A percentile compares a stretch with the other conserved stretches of the same genome.
These are phyloP conservation scores for Nevesoporus exiguus DNA, from an alignment of 768 basidiomycete species.

Conservation along the genomic window DNA sequence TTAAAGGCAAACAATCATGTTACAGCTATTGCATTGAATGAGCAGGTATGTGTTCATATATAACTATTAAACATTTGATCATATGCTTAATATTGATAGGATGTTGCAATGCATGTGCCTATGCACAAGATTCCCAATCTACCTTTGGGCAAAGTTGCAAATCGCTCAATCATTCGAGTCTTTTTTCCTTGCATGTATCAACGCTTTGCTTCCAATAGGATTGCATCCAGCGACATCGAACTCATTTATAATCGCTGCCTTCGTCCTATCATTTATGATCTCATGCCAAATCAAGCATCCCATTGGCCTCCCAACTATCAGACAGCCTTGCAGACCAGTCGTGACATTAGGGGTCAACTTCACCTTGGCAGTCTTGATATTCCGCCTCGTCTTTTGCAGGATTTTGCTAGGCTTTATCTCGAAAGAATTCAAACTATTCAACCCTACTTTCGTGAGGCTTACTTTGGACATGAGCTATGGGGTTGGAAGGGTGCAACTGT, in stretches of 20 bases:
- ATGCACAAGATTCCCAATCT: conserved; percentile 3
- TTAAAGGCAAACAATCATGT: background rate
- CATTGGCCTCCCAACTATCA: background rate
- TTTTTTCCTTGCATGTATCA: conserved; percentile 1
- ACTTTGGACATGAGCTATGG: conserved; percentile 8
- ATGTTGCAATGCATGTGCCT: background rate
- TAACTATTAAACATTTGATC: too few relatives aligned
- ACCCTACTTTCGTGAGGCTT: background rate
- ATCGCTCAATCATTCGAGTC: background rate
- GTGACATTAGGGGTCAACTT: background rate
- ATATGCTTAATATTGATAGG: too few relatives aligned
- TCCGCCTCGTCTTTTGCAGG: accelerated
- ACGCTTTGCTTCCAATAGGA: background rate
- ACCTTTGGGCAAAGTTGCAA: background rate
- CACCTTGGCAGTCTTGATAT: background rate
- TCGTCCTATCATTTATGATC: background rate
- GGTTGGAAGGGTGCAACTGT: conserved; percentile 9
- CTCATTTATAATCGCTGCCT: background rate
- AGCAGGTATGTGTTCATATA: too few relatives aligned
- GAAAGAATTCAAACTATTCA: background rate
- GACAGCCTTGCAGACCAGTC: background rate
- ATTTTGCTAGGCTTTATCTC: background rate
- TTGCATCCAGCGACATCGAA: background rate
- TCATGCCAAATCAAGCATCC: background rate
- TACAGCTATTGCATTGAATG: background rate